These are phyloP conservation scores for Kazachstania sp. DNA, from an alignment of 1,139 yeast species.

Conservation along the genomic window DNA sequence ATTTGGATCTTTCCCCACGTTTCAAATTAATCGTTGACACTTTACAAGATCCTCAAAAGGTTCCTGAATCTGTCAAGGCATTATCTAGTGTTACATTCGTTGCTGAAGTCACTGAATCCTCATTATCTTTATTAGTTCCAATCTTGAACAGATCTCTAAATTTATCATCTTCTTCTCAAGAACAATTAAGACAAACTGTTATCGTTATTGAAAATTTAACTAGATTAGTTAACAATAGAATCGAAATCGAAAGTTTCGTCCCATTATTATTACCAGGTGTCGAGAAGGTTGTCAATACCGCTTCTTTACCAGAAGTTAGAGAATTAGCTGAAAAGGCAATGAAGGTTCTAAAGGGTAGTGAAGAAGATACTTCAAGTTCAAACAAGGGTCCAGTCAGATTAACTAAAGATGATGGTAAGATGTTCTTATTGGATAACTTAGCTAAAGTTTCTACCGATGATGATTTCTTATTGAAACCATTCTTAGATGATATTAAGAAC, in stretches of 20 bases:
- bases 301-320: conserved; percentile 94
- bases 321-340: conserved; percentile 84
- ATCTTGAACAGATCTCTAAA: conserved; percentile 85
- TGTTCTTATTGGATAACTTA: conserved; percentile 37
- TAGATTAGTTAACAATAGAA: conserved; percentile 85
- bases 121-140: conserved; percentile 82
- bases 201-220: conserved; percentile 94
- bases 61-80: conserved; percentile 81
- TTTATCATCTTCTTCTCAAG: conserved; percentile 79
- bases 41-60: conserved; percentile 80
- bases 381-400: conserved; percentile 62
- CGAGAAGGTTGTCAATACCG: conserved; percentile 77
- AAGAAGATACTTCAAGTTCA: conserved; percentile 37
- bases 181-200: conserved; percentile 92
- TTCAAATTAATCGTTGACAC: conserved; percentile 80
- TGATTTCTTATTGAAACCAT: conserved; percentile 14
- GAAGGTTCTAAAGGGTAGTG: conserved; percentile 73
- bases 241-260: conserved; percentile 81
- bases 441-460: conserved; percentile 17
- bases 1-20: conserved; percentile 83
- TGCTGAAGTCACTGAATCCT: conserved; percentile 97
- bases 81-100: conserved; percentile 93
- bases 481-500: conserved; percentile 30
- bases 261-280: conserved; percentile 87
- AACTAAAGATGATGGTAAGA: conserved; percentile 44